A percentile compares a stretch with the other conserved stretches of the same genome.
These are phyloP conservation scores for Solanum commersonii DNA, from an alignment of 257 asterid species.

Conservation along the genomic window DNA sequence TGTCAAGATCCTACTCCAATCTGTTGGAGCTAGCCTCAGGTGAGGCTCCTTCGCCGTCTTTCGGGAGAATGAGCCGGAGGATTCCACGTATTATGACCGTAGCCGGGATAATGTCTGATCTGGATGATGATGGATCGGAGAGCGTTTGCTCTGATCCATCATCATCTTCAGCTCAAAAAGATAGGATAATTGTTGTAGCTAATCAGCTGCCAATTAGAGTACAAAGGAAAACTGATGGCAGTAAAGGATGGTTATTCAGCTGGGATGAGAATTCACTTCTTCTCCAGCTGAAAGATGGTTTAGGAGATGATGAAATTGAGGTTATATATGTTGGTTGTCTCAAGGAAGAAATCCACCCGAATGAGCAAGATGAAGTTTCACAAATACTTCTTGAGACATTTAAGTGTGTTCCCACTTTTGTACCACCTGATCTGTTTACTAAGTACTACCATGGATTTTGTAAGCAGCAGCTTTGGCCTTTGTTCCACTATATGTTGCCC, in stretches of 20 bases:
- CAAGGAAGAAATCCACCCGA: conserved; percentile 75
- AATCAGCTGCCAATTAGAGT: conserved; percentile 77
- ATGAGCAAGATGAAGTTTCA: conserved; percentile 79
- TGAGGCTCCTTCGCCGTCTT: conserved; percentile 62
- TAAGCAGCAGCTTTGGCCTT: conserved; percentile 80
- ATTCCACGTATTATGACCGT: conserved; percentile 82
- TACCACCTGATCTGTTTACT: conserved; percentile 61
- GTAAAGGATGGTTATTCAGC: conserved; percentile 56
- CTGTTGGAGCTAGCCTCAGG: conserved; percentile 81
- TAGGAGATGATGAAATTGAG: conserved; percentile 63
- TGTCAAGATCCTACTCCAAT: conserved; percentile 83
- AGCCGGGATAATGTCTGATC: conserved; percentile 75
- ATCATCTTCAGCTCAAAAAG: conserved; percentile 57
- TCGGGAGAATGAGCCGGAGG: conserved; percentile 48
- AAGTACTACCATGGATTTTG: conserved; percentile 78
- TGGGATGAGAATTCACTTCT: conserved; percentile 84
- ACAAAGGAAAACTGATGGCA: conserved; percentile 39
- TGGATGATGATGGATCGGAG: conserved; percentile 58
- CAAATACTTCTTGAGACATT: conserved; percentile 70
- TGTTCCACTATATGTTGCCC: conserved; percentile 87
- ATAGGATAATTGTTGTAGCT: conserved; percentile 77
- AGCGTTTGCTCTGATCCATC: conserved; percentile 58
- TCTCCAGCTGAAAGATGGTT: conserved; percentile 65
- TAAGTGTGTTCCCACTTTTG: conserved; percentile 73
- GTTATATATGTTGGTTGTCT: conserved; percentile 80